phyloP scores from a whole-genome alignment of 768 basidiomycete genomes.

The Xerocomus potaroensis region DNA sequence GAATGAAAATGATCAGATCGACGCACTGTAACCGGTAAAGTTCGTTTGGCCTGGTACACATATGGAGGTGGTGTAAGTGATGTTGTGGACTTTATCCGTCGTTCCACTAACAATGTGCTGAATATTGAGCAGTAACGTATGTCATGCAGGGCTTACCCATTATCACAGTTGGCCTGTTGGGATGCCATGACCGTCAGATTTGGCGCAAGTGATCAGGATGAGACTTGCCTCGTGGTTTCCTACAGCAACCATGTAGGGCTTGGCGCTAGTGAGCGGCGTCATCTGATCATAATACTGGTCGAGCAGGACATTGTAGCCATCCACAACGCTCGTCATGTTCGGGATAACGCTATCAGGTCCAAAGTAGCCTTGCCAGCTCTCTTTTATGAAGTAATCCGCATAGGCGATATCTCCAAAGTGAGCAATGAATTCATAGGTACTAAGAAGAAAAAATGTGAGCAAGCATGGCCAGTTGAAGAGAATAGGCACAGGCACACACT shows the following conservation, averaged over 20 bases:
- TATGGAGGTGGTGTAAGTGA: slow-evolving; percentile 25
- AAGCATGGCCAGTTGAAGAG: neutral
- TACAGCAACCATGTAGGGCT: slow-evolving; percentile 24
- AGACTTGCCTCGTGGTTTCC: slow-evolving; percentile 25
- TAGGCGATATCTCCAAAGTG: slow-evolving; percentile 26
- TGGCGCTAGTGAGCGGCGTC: slow-evolving; percentile 20
- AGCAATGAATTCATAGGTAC: slow-evolving; percentile 25
- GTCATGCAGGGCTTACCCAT: slow-evolving; percentile 18
- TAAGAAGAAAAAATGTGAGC: slow-evolving; percentile 5
- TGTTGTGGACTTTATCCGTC: slow-evolving; percentile 20
- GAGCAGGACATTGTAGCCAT: slow-evolving; percentile 23
- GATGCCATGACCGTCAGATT: neutral
- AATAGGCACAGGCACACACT: slow-evolving; percentile 21
- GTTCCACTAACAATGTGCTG: slow-evolving; percentile 14
- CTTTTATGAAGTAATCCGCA: slow-evolving; percentile 27
- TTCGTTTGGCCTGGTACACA: slow-evolving; percentile 24
- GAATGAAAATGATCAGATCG: neutral
- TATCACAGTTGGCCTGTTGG: slow-evolving; percentile 26
- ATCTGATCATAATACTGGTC: slow-evolving; percentile 29
- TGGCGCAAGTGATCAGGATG: neutral
- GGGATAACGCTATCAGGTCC: slow-evolving; percentile 24
- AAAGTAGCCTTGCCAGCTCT: slow-evolving; percentile 30
- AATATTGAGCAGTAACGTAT: neutral
- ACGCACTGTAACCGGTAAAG: slow-evolving; percentile 29
- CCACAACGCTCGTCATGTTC: slow-evolving; percentile 21